phyloP scores from a whole-genome alignment of 495 filamentous ascomycete species.

The Lindgomyces ingoldianus region DNA sequence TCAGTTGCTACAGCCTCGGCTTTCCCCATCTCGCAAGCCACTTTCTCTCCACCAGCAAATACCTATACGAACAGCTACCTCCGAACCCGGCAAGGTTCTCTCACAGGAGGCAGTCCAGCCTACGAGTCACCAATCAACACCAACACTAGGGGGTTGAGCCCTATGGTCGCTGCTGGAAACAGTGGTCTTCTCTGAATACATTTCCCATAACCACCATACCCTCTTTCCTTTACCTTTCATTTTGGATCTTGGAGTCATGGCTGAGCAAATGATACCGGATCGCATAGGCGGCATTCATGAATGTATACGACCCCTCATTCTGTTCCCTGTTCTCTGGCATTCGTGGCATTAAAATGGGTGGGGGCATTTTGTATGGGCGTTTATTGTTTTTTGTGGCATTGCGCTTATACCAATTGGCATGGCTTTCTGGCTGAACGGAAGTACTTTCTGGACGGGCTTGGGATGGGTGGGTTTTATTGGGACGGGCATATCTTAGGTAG shows the following conservation, averaged over 20 bases:
- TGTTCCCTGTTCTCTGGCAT: neutral
- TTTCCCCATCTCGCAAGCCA: neutral
- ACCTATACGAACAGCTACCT: constrained; percentile 24
- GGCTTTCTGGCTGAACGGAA: no score
- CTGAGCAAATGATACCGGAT: neutral
- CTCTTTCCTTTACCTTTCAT: neutral
- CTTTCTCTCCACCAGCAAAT: constrained; percentile 4
- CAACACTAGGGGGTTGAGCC: constrained; percentile 21
- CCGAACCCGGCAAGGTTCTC: constrained; percentile 19
- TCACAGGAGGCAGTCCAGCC: constrained; percentile 12
- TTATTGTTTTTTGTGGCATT: neutral
- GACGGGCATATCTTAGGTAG: no score
- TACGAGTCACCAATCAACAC: constrained; percentile 27
- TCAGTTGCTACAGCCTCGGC: neutral
- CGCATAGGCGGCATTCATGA: no score
- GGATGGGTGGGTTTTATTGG: no score
- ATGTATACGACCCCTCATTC: no score
- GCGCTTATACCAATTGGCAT: constrained; percentile 7
- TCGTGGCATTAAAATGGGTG: neutral
- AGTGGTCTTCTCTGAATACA: neutral
- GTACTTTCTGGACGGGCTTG: no score
- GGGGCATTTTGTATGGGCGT: neutral
- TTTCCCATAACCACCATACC: neutral
- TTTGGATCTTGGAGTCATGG: neutral
- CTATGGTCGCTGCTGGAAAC: constrained; percentile 27